Base-by-base conservation (phyloP, 2,329 filamentous ascomycete genomes). In the Aspergillus sp. region DNA sequence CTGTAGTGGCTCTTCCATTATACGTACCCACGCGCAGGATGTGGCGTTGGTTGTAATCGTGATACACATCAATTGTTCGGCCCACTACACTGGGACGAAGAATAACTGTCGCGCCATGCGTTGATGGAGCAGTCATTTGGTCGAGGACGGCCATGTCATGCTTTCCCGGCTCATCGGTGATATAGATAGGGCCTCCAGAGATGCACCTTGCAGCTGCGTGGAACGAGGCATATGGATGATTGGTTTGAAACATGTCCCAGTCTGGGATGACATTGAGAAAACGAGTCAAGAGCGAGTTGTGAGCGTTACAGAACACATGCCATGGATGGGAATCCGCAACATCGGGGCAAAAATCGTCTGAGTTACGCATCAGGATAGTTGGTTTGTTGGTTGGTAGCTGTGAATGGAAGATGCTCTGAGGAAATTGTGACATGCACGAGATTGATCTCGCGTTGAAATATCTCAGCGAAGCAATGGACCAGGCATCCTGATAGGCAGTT, bases 221-320 rank as follows among this genome's bases (percentile, higher is more conserved):
- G 61, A 93, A 95, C 0, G 78, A 79, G 0, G 86, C 86, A 62
- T 88, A 95, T 1, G 75, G 69, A 52, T 85, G 81, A 13, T 70
- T 73, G 1, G 82, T 85, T 56, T 86, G 82, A 58, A 86, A 86
- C 82, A 86, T 86, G 57, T 86, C 82, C 82, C 82, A 86, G 64
- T 96, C 90, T 0, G 93, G 91, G 1, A 97, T 69, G 1, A 89
- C 80, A 54, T 96, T 95, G 29, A 97, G 74, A 58, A 93, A 85
- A 50, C 88, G 83, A 2, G 86, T 90, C 10, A 97, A 73, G 1
- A 97, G 74, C 29, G 81, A 77, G 62, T 95, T 96, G 66, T 96
- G 87, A 0, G 91, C 91, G 60, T 97, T 98, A 50, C 85, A 82
- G 74, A 94, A 98, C 31, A 97, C 78, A 64, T 98, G 93, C 91